Evolutionary conservation across 2,329 filamentous ascomycete genomes (phyloP).

Genomic region (Monosporascus sp.): DNA sequence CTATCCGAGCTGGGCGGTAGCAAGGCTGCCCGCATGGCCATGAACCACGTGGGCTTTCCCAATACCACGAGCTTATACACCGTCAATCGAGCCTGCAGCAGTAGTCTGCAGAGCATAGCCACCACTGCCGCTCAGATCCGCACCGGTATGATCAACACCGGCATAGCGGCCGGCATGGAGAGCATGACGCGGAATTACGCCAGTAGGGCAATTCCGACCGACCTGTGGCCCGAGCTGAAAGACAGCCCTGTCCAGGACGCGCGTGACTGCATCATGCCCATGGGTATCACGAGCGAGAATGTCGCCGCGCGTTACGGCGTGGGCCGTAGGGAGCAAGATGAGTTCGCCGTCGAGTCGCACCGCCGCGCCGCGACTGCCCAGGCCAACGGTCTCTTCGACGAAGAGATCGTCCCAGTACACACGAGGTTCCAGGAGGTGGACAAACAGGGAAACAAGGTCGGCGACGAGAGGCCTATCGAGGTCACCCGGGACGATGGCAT

Average conservation of each 20-base stretch:
- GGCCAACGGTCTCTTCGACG: slow-evolving; percentile 62
- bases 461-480: slow-evolving; percentile 55
- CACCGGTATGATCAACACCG: slow-evolving; percentile 64
- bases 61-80: slow-evolving; percentile 73
- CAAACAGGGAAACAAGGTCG: slow-evolving; percentile 51
- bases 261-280: slow-evolving; percentile 85
- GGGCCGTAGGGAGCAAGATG: slow-evolving; percentile 71
- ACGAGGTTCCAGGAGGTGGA: slow-evolving; percentile 63
- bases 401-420: slow-evolving; percentile 74
- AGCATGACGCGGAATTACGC: slow-evolving; percentile 94
- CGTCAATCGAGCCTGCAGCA: slow-evolving; percentile 81
- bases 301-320: slow-evolving; percentile 75
- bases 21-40: slow-evolving; percentile 87
- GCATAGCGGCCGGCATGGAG: slow-evolving; percentile 88
- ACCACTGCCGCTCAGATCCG: slow-evolving; percentile 68
- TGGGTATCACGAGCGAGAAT: slow-evolving; percentile 88
- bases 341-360: slow-evolving; percentile 72
- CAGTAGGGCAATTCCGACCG: slow-evolving; percentile 72
- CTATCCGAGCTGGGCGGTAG: slow-evolving; percentile 84
- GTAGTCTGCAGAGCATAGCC: slow-evolving; percentile 71
- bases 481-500: slow-evolving; percentile 81
- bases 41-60: slow-evolving; percentile 76
- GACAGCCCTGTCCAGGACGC: slow-evolving; percentile 62
- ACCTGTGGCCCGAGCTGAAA: slow-evolving; percentile 70
- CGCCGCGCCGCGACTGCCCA: slow-evolving; percentile 66